Percentiles rank a stretch among this genome's conserved stretches.
Evolutionary conservation across 1,284 basidiomycete species (phyloP).

Genomic region (Fomitopsis schrenkii): DNA sequence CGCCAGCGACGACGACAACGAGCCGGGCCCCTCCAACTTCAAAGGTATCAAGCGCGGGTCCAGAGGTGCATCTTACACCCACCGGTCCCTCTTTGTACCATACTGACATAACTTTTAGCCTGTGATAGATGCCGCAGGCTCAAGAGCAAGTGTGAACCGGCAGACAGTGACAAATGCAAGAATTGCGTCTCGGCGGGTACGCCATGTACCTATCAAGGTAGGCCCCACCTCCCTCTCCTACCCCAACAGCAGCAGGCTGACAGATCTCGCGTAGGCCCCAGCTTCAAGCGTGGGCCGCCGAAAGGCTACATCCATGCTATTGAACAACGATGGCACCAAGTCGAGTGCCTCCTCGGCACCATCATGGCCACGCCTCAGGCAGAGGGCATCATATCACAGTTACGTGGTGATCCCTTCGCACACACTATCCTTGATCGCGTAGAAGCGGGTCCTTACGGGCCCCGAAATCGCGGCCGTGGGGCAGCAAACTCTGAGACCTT

Average conservation of each 20-base stretch:
- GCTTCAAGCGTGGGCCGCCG: constrained; percentile 82
- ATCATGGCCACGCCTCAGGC: constrained; percentile 72
- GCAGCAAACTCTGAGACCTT: constrained; percentile 57
- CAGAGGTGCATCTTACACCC: constrained; percentile 41
- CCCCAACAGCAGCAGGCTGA: not conserved
- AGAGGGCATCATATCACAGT: constrained; percentile 61
- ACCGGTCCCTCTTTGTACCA: not conserved
- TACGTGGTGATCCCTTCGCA: constrained; percentile 68
- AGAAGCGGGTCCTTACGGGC: constrained; percentile 74
- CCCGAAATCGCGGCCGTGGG: constrained; percentile 48
- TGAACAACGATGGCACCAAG: constrained; percentile 84
- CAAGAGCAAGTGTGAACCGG: constrained; percentile 81
- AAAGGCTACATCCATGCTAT: constrained; percentile 90
- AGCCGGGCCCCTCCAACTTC: constrained; percentile 16
- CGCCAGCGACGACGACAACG: constrained; percentile 21
- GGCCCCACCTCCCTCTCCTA: constrained; percentile 6
- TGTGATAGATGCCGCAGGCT: constrained; percentile 84
- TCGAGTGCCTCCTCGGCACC: constrained; percentile 79
- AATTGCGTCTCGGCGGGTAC: constrained; percentile 62
- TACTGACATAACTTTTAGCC: constrained; percentile 35
- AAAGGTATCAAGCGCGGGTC: constrained; percentile 53
- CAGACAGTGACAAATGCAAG: constrained; percentile 56
- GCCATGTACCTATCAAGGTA: constrained; percentile 76
- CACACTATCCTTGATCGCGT: constrained; percentile 69
- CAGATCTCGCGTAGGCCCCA: constrained; percentile 50